Percentiles rank a stretch among this genome's conserved stretches.
Evolutionary conservation across 352 stramenopile species (phyloP).

Genomic region (Phytophthora multivora): DNA sequence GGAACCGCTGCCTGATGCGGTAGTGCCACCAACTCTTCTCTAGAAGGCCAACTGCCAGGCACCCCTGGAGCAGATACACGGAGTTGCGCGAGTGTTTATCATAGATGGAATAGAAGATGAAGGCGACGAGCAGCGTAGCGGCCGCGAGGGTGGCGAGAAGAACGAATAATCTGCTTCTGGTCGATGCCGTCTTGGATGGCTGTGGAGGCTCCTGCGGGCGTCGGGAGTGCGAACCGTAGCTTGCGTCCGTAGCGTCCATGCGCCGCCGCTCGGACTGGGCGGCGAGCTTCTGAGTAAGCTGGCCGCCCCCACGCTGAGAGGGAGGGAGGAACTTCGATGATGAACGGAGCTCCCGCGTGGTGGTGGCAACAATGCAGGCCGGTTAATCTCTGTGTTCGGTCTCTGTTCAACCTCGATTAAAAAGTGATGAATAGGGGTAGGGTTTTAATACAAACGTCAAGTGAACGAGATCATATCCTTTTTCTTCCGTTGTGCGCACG

Average conservation of each 20-base stretch:
- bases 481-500: neutral
- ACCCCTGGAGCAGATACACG: slow-evolving; percentile 44
- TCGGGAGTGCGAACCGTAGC: slow-evolving; percentile 17
- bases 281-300: slow-evolving; percentile 29
- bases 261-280: slow-evolving; percentile 20
- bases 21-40: slow-evolving; percentile 71
- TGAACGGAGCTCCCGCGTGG: slow-evolving; percentile 7
- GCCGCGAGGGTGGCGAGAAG: slow-evolving; percentile 17
- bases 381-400: slow-evolving; percentile 21
- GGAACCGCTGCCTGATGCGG: slow-evolving; percentile 60
- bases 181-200: slow-evolving; percentile 23
- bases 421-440: slow-evolving; percentile 9
- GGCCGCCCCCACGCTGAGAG: slow-evolving; percentile 15
- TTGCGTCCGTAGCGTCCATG: slow-evolving; percentile 22
- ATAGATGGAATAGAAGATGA: slow-evolving; percentile 50
- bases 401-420: slow-evolving; percentile 24
- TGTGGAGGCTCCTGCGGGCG: slow-evolving; percentile 2
- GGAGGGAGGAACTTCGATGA: slow-evolving; percentile 1
- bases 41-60: slow-evolving; percentile 45
- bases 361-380: slow-evolving; percentile 3
- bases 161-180: slow-evolving; percentile 21
- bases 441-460: neutral
- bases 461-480: neutral
- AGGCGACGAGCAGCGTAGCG: slow-evolving; percentile 24
- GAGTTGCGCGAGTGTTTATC: slow-evolving; percentile 31